Conservation (phyloP, 2,329 filamentous ascomycete species). For the Aspergillus tamarii region DNA sequence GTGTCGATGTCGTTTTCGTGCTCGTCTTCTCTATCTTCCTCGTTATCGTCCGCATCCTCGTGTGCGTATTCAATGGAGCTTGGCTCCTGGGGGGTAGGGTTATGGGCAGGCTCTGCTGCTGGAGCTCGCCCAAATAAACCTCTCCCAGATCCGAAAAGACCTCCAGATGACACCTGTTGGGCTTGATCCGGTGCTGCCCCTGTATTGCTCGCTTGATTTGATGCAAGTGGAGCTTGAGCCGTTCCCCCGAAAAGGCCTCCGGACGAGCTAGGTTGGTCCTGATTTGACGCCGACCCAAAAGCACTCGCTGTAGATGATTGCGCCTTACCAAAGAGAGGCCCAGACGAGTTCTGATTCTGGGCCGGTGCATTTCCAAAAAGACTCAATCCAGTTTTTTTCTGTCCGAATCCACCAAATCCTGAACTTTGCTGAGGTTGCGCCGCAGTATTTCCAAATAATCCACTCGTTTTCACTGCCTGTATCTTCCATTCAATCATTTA, state of each 20-base stretch:
- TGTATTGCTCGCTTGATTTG: neutral
- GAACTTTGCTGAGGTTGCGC: neutral
- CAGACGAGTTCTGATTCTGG: neutral
- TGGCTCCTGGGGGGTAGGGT: neutral
- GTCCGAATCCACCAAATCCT: neutral
- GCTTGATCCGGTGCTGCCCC: neutral
- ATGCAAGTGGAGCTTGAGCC: neutral
- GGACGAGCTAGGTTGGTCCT: neutral
- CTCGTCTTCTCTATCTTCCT: slow-evolving; percentile 19
- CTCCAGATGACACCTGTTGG: slow-evolving; percentile 1
- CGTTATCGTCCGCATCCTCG: neutral
- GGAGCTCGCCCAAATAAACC: neutral
- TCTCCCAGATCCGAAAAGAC: neutral
- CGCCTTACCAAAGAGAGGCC: neutral
- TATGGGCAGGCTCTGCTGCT: neutral
- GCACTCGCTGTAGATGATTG: neutral
- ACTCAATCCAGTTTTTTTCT: neutral
- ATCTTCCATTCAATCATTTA: slow-evolving; percentile 1
- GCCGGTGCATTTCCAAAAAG: neutral
- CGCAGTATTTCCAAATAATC: neutral
- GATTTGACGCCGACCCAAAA: neutral
- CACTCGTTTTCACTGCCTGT: neutral
- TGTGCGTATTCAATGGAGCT: neutral
- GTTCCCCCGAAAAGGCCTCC: neutral
- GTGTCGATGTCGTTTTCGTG: slow-evolving; percentile 3